Conservation (phyloP, 192 early-diverging fungal species). For the Coemansia sp. region DNA sequence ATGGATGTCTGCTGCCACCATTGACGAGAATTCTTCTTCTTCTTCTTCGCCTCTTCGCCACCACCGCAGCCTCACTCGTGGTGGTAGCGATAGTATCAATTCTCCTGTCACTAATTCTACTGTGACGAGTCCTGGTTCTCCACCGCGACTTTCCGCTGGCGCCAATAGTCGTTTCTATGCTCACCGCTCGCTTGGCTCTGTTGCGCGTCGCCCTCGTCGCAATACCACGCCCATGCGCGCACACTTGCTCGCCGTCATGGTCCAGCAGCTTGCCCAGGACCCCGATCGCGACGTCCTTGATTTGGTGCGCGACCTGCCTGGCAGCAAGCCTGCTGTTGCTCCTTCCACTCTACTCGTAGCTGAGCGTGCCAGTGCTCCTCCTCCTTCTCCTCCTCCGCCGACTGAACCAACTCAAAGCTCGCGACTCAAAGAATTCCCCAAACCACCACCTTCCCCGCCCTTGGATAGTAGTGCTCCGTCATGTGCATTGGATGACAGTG, state of each 20-base stretch:
- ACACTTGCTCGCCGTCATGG: slow-evolving; percentile 48
- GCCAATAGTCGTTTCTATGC: slow-evolving; percentile 10
- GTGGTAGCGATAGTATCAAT: background rate
- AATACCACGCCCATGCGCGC: slow-evolving; percentile 57
- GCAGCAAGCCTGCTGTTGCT: background rate
- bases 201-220: slow-evolving; percentile 22
- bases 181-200: slow-evolving; percentile 32
- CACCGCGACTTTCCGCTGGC: background rate
- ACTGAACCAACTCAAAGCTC: background rate
- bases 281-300: slow-evolving; percentile 52
- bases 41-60: background rate
- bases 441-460: background rate
- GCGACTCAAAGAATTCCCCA: background rate
- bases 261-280: slow-evolving; percentile 47
- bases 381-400: too few relatives aligned
- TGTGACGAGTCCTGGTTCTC: background rate
- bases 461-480: background rate
- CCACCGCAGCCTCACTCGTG: background rate
- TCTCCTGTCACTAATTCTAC: background rate
- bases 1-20: background rate
- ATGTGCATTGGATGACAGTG: background rate
- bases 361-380: slow-evolving; percentile 1
- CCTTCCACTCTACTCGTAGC: background rate
- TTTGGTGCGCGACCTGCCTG: slow-evolving; percentile 39
- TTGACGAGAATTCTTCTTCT: background rate